A percentile compares a stretch with the other conserved stretches of the same genome.
Evolutionary conservation across 257 asterid species (phyloP).

Genomic region (Solanum rostratum): DNA sequence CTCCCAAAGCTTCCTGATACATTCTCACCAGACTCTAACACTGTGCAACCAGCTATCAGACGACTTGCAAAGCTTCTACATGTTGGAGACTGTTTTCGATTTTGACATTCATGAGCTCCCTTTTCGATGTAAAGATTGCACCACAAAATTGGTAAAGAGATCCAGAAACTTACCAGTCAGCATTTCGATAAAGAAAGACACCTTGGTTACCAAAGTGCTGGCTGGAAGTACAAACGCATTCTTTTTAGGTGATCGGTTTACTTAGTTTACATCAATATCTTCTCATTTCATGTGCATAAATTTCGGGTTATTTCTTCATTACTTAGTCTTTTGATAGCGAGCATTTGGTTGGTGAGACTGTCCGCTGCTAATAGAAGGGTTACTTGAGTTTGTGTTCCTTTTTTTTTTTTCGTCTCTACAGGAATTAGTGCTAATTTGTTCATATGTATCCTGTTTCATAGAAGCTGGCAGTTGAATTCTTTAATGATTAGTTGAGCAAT

Average conservation of each 20-base stretch:
- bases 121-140: constrained; percentile 1
- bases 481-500: neutral
- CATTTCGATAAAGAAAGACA: neutral
- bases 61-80: constrained; percentile 56
- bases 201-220: neutral
- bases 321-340: neutral
- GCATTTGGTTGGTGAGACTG: neutral
- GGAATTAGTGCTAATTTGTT: constrained; percentile 14
- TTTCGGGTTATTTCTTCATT: neutral
- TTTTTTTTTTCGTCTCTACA: neutral
- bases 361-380: neutral
- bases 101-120: neutral
- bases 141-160: neutral
- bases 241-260: neutral
- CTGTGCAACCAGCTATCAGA: constrained; percentile 45
- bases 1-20: constrained; percentile 72
- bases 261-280: neutral
- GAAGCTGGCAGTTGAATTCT: constrained; percentile 12
- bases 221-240: neutral
- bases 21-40: constrained; percentile 45
- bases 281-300: neutral
- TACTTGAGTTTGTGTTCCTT: neutral
- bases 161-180: neutral
- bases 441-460: constrained; percentile 30
- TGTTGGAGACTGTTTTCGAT: constrained; percentile 53